Conservation (phyloP, 1,284 basidiomycete genomes). For the Lignosus rhinocerotis region DNA sequence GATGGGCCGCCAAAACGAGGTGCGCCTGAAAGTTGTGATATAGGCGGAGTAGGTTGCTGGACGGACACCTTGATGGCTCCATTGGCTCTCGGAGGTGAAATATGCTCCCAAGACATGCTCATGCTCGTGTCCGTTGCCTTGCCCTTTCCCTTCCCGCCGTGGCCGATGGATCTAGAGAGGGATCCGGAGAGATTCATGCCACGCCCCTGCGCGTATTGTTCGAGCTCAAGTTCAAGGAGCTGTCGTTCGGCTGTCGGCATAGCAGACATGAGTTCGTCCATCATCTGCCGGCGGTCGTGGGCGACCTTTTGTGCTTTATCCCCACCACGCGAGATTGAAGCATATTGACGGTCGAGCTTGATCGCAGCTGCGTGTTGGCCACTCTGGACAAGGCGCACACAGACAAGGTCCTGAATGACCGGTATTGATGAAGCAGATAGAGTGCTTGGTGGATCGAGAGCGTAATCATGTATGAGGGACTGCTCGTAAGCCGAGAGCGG, state of each 20-base stretch:
- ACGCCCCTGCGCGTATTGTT: constrained; percentile 30
- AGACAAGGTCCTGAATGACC: constrained; percentile 79
- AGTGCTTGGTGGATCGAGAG: constrained; percentile 53
- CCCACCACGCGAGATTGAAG: constrained; percentile 31
- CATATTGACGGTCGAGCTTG: constrained; percentile 71
- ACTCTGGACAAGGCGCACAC: constrained; percentile 74
- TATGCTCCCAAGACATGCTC: constrained; percentile 55
- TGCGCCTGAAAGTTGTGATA: constrained; percentile 31
- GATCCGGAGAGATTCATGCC: constrained; percentile 7
- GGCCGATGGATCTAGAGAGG: constrained; percentile 5
- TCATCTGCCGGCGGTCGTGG: constrained; percentile 64
- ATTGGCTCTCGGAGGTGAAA: constrained; percentile 23
- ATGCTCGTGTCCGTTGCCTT: constrained; percentile 35
- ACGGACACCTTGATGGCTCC: not conserved
- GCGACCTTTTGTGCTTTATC: constrained; percentile 29
- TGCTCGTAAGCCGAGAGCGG: constrained; percentile 68
- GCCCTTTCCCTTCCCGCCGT: constrained; percentile 5
- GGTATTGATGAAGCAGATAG: constrained; percentile 52
- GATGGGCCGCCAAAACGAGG: constrained; percentile 33
- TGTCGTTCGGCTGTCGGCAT: constrained; percentile 60
- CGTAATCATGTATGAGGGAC: constrained; percentile 52
- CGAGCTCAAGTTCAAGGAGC: constrained; percentile 53
- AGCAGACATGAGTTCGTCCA: constrained; percentile 62
- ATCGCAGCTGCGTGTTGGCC: constrained; percentile 75
- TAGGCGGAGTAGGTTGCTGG: constrained; percentile 17